Evolutionary conservation across 2,329 filamentous ascomycete genomes (phyloP).

Genomic region (Elsinoe perseae): DNA sequence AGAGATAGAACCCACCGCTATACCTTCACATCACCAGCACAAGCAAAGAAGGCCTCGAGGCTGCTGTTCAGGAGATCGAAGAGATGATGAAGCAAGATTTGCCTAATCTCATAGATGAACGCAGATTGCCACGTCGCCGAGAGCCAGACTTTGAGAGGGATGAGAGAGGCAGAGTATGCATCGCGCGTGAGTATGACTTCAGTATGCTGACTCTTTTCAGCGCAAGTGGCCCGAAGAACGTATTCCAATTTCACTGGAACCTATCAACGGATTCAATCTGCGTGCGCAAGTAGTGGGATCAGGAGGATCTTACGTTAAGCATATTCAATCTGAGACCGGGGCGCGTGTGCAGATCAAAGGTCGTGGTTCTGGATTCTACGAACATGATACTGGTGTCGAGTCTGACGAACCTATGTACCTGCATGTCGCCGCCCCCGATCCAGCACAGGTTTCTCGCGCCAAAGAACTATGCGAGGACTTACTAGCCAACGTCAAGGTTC

Average conservation of each 20-base stretch:
- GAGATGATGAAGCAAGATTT: constrained; percentile 95
- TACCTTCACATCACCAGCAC: constrained; percentile 95
- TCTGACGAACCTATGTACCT: constrained; percentile 96
- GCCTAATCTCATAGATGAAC: constrained; percentile 88
- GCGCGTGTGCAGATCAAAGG: constrained; percentile 98
- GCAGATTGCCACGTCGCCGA: constrained; percentile 73
- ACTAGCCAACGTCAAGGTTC: constrained; percentile 73
- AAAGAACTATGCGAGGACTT: constrained; percentile 86
- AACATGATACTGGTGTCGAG: constrained; percentile 77
- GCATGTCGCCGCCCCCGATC: constrained; percentile 86
- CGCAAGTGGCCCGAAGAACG: constrained; percentile 99
- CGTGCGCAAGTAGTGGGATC: constrained; percentile 93
- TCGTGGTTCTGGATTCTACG: constrained; percentile 87
- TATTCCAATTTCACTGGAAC: constrained; percentile 83
- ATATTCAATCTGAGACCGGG: constrained; percentile 90
- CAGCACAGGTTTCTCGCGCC: constrained; percentile 74
- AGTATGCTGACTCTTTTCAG: constrained; percentile 39
- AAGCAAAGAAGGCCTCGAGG: constrained; percentile 81
- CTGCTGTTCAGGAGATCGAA: constrained; percentile 79
- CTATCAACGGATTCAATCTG: constrained; percentile 88
- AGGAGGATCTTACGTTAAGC: constrained; percentile 92
- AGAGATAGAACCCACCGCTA: constrained; percentile 71
- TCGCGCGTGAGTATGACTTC: not conserved
- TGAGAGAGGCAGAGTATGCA: constrained; percentile 73
- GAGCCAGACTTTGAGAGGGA: constrained; percentile 73